Percentiles rank a stretch among this genome's conserved stretches.
Conservation (phyloP, 352 stramenopile genomes). For the Elongisporangium anandrum region DNA sequence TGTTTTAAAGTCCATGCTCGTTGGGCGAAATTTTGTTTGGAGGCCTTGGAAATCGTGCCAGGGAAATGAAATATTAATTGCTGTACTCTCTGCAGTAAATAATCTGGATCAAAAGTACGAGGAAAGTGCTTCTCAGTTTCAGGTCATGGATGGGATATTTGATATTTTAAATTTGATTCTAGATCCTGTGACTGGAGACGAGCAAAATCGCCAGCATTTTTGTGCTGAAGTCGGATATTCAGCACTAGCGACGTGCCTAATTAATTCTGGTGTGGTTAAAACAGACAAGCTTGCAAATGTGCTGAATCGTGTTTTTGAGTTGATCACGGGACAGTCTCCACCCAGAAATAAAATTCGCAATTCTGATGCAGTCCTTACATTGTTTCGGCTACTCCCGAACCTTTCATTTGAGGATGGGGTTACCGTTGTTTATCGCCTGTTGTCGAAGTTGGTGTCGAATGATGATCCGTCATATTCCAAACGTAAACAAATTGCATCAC, state of each 20-base stretch:
- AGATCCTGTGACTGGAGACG: conserved; percentile 19
- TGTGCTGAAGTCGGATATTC: conserved; percentile 32
- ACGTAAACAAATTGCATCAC: conserved; percentile 36
- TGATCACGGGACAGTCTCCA: conserved; percentile 38
- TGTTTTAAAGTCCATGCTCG: conserved; percentile 42
- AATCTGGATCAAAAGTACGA: conserved; percentile 14
- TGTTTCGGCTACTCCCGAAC: conserved; percentile 45
- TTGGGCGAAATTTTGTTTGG: conserved; percentile 30
- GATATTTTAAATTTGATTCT: conserved; percentile 44
- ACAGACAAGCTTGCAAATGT: conserved; percentile 25
- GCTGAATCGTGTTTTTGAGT: conserved; percentile 48
- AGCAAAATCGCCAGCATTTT: conserved; percentile 34
- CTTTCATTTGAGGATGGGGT: conserved; percentile 24
- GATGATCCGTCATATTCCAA: conserved; percentile 37
- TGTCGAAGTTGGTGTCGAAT: conserved; percentile 41
- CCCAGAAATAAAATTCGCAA: conserved; percentile 53
- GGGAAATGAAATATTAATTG: conserved; percentile 54
- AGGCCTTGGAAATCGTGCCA: conserved; percentile 44
- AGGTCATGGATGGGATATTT: conserved; percentile 50
- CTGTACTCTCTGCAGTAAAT: conserved; percentile 54
- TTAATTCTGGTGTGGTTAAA: conserved; percentile 42
- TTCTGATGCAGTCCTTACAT: conserved; percentile 41
- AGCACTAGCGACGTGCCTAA: conserved; percentile 51
- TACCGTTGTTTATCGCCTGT: conserved; percentile 26
- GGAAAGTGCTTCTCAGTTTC: conserved; percentile 14